Evolutionary conservation across 139 green algal genomes (phyloP), one percentile per base, ranked within the genome.

Genomic region (Chlorella sp.): DNA sequence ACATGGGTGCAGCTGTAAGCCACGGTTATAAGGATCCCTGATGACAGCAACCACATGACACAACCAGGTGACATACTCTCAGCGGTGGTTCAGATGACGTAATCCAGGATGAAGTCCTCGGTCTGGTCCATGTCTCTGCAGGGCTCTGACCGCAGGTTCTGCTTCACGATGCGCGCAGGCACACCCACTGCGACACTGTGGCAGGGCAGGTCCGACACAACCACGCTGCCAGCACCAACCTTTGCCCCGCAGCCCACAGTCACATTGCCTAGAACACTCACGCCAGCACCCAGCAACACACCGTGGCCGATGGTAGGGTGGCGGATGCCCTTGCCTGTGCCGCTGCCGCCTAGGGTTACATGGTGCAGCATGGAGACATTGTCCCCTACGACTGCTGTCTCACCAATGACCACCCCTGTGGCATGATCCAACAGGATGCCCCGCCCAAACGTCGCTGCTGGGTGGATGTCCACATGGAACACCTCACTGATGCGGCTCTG

Each of bases 281-380:
- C 92, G 2, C 92, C 93, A 10, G 93, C 93, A 1, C 93, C 93
- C 27, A 97, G 79, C 66, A 97, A 81, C 65, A 94, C 93, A 6
- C 93, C 93, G 68, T 95, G 82, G 2, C 90, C 91, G 14, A 71
- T 22, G 14, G 17, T 10, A 4, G 63, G 33, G 72, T 88, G 80
- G 3, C 80, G 74, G 4, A 81, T 68, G 30, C 91, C 91, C 27
- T 77, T 89, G 62, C 87, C 87, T 2, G 85, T 95, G 62, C 92
- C 92, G 70, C 80, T 86, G 73, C 88, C 95, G 34, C 95, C 95
- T 3, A 99, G 82, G 3, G 94, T 97, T 6, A 99, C 95, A 74
- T 93, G 89, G 74, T 98, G 95, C 67, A 98, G 86, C 82, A 98
- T 93, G 4, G 90, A 97, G 2, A 97, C 93, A 77, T 96, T 94